Evolutionary conservation across 768 basidiomycete species (phyloP), one percentile per base, ranked within the genome.

Genomic region (Boletellus ananas): DNA sequence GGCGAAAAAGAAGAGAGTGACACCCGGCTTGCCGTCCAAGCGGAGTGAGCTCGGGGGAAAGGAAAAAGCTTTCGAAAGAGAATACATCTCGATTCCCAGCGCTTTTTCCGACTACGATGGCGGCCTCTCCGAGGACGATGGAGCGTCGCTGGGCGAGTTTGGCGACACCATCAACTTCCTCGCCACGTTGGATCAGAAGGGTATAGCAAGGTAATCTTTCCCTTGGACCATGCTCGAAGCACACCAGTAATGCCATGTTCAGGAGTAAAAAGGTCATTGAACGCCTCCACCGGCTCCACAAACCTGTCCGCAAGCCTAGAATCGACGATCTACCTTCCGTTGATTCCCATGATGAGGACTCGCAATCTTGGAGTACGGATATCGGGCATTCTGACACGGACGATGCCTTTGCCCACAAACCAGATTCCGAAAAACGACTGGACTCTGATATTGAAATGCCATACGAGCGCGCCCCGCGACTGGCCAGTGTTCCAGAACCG

Each of bases 211-310:
- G 94, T 90, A 61, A 52, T 79, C 69, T 4, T 9, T 34, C 37
- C 13, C 27, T 47, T 16, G 16, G 34, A 38, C 9, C 25, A 44
- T 4, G 21, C 27, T 43, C 49, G 36, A 52, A 6, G 36, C 29
- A 29, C 29, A 3, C 49, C 14, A 11, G 50, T 47, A 7, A 57
- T 39, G 25, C 41, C 45, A 40, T 33, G 27, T 51, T 27, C 52
- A 94, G 90, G 81, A 93, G 89, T 61, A 90, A 90, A 69, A 88
- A 85, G 57, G 91, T 90, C 67, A 88, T 82, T 0, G 75, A 84
- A 47, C 76, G 86, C 45, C 66, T 94, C 50, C 85, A 83, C 62
- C 80, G 75, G 49, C 66, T 89, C 27, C 70, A 78, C 51, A 90
- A 85, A 65, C 81, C 85, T 18, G 58, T 74, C 49, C 72, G 70